Evolutionary conservation across 2,329 filamentous ascomycete species (phyloP), one percentile per base, ranked within the genome.

Genomic region (Cercospora zeae-maydis): DNA sequence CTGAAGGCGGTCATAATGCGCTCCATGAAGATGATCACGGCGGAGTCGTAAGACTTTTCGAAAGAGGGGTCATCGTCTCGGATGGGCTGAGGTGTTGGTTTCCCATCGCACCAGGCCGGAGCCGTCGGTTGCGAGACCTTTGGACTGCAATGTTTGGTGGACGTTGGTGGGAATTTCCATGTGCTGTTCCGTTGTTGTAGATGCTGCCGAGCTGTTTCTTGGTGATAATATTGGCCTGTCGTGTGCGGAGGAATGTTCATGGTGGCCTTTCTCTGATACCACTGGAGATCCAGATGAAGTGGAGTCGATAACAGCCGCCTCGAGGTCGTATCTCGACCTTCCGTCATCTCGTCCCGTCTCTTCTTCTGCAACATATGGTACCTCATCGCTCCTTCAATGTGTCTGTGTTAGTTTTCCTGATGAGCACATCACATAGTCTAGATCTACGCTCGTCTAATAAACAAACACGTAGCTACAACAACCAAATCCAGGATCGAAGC

Each of bases 1-100:
- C 63, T 63, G 58, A 63, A 52, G 19, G 65, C 21, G 6, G 64
- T 68, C 21, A 58, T 65, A 37, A 67, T 42, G 51, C 62, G 59
- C 14, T 67, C 64, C 19, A 66, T 42, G 27, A 61, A 49, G 31
- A 57, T 54, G 21, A 68, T 67, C 21, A 68, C 51, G n/a, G 61
- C 45, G 10, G 59, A 56, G 53, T 66, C 62, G 53, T 64, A 66
- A 6, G 53, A 11, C n/a, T 39, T 67, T 68, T 11, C 65, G 51
- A 4, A 39, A 16, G 6, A 30, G 39, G 13, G 59, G 53, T 65
- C 66, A 68, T 24, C 63, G 65, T 21, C 66, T 56, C 10, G 65
- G 66, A 55, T 67, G 63, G 9, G 53, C 27, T n/a, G 33, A 39
- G 14, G 45, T 60, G 47, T 36, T 16, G 13, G 13, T 27, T 31